Base-by-base conservation (phyloP, 2,329 filamentous ascomycete genomes). In the Apiospora phragmitis region DNA sequence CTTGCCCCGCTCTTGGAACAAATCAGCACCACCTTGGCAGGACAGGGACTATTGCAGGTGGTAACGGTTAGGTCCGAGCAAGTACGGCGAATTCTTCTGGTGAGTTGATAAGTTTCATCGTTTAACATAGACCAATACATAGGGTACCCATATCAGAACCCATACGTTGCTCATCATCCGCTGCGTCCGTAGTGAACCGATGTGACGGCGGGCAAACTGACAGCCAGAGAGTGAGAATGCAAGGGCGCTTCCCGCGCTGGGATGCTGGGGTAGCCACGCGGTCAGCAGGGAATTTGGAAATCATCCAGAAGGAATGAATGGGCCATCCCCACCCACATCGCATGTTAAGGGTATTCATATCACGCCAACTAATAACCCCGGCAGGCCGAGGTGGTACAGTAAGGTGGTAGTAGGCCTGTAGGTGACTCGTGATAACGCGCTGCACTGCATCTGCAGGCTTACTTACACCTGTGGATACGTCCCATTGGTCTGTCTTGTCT, bases 131-230 rank as follows among this genome's bases (percentile, higher is more conserved):
- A n/a, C n/a, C n/a, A n/a, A n/a, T n/a, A n/a, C n/a, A n/a, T n/a
- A n/a, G n/a, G n/a, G n/a, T n/a, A n/a, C n/a, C n/a, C n/a, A n/a
- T 42, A 16, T 16, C 6, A 3, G 1, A 14, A 42, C 16, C 16
- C 16, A 59, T 26, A 29, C 29, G 24, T 29, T 12, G 16, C 18
- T 32, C 29, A 35, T 59, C 29, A 21, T 29, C 29, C 29, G 51
- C 51, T 32, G 32, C 16, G 26, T 32, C 32, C 29, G 51, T 18
- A 11, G 51, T 11, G 18, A 32, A 66, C 35, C 62, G 62, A 66
- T 66, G 62, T 41, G 62, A 66, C 62, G 62, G 41, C 35, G 62
- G 35, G 35, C 62, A 66, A 29, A 11, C n/a, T 42, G 62, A 43
- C 35, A 66, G 35, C 32, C 16, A 24, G 8, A 42, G 16, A 42